Evolutionary conservation across 2,329 filamentous ascomycete genomes (phyloP).

Genomic region (Fusarium nelsonii): DNA sequence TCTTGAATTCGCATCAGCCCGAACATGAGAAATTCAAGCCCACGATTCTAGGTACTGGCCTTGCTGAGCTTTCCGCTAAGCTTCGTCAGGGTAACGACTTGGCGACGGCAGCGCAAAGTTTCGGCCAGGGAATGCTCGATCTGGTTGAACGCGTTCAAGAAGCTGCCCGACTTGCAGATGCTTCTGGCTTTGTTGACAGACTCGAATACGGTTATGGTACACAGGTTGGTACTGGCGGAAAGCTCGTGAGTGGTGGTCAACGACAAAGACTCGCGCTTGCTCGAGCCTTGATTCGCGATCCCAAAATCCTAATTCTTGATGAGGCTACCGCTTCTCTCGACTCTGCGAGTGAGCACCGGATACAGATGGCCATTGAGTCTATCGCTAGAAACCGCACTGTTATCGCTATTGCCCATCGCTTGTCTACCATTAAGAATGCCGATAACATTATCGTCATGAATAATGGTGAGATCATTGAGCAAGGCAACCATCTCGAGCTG

Average conservation of each 20-base stretch:
- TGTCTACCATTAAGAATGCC: constrained; percentile 72
- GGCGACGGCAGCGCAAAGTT: constrained; percentile 56
- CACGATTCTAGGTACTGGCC: constrained; percentile 61
- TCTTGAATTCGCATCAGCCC: constrained; percentile 58
- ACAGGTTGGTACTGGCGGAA: constrained; percentile 65
- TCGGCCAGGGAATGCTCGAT: constrained; percentile 60
- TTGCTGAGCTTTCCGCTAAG: constrained; percentile 65
- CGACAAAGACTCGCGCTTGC: constrained; percentile 71
- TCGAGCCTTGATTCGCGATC: constrained; percentile 67
- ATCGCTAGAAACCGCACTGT: constrained; percentile 69
- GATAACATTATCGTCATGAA: constrained; percentile 76
- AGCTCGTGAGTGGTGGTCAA: constrained; percentile 70
- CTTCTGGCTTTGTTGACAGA: constrained; percentile 64
- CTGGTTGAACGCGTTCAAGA: constrained; percentile 64
- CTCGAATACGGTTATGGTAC: constrained; percentile 68
- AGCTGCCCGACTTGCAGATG: constrained; percentile 70
- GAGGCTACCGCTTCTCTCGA: constrained; percentile 73
- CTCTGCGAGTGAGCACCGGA: constrained; percentile 67
- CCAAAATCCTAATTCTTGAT: constrained; percentile 69
- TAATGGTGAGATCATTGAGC: constrained; percentile 70
- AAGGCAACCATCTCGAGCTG: constrained; percentile 72
- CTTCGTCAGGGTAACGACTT: constrained; percentile 65
- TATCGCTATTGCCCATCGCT: constrained; percentile 73
- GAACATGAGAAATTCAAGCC: constrained; percentile 58
- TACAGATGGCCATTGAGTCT: constrained; percentile 62